Evolutionary conservation across 345 rosid genomes (phyloP).

Genomic region (Pugionium dolabratum): DNA sequence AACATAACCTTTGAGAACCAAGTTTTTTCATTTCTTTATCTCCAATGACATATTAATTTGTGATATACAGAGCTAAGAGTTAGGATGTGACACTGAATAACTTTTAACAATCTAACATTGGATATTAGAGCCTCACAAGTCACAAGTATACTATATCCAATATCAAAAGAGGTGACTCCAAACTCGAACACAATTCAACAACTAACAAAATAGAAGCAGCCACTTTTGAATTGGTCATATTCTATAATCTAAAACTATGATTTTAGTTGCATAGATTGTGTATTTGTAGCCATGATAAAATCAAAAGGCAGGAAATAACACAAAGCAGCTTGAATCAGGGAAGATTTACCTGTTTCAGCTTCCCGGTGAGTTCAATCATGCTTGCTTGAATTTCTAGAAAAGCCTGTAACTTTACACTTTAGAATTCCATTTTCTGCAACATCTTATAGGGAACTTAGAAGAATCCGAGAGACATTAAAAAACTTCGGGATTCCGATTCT

Average conservation of each 20-base stretch:
- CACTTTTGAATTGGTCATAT: not conserved
- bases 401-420: slow-evolving; percentile 33
- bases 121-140: not conserved
- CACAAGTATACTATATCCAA: not conserved
- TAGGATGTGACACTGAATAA: not conserved
- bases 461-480: too few species aligned
- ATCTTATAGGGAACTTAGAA: not conserved
- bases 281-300: too few species aligned
- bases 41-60: not conserved
- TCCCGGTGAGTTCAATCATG: slow-evolving; percentile 57
- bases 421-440: slow-evolving; percentile 6
- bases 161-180: not conserved
- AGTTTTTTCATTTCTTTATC: not conserved
- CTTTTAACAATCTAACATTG: not conserved
- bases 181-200: not conserved
- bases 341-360: slow-evolving; percentile 51
- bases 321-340: too few species aligned
- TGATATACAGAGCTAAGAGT: not conserved
- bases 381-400: slow-evolving; percentile 60
- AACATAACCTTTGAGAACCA: too few species aligned
- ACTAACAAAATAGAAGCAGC: not conserved
- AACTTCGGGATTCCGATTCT: too few species aligned
- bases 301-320: too few species aligned
- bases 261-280: not conserved
- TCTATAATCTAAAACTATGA: not conserved